These are phyloP conservation scores for Oryza longistaminata DNA, from an alignment of 176 grass and related monocot species.

Conservation along the genomic window DNA sequence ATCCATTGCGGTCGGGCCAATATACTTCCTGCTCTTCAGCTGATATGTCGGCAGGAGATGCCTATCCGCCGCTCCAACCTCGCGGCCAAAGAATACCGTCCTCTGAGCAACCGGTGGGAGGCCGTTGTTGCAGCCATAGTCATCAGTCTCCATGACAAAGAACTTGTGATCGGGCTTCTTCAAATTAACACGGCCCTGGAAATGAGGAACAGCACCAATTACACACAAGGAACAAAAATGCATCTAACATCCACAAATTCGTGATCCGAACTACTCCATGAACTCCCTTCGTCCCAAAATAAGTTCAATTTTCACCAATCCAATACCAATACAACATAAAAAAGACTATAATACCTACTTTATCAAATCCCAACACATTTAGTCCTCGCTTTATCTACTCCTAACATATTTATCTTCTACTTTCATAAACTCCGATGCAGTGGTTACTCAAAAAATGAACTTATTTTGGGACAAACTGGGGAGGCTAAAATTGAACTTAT, in stretches of 20 bases:
- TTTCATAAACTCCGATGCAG: no score
- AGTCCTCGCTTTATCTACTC: no score
- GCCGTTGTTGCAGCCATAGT: conserved; percentile 82
- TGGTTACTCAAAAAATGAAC: no score
- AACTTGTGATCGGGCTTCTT: conserved; percentile 82
- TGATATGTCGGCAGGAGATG: conserved; percentile 87
- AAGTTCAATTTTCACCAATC: no score
- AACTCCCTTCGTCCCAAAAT: no score
- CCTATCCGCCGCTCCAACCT: conserved; percentile 86
- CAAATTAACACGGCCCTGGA: conserved; percentile 85
- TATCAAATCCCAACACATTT: no score
- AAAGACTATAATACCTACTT: no score
- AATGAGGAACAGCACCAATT: neutral
- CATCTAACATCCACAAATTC: neutral
- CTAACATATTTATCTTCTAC: no score
- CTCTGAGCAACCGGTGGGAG: conserved; percentile 82
- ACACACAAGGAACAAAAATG: neutral
- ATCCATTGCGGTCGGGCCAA: conserved; percentile 94
- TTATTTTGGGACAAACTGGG: no score
- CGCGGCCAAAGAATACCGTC: conserved; percentile 79
- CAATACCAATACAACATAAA: no score
- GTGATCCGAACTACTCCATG: neutral
- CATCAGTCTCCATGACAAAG: conserved; percentile 90
- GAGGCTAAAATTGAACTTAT: neutral
- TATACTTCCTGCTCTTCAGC: conserved; percentile 87